Conservation (phyloP, 1,284 basidiomycete genomes). For the Cutaneotrichosporon mucoides region DNA sequence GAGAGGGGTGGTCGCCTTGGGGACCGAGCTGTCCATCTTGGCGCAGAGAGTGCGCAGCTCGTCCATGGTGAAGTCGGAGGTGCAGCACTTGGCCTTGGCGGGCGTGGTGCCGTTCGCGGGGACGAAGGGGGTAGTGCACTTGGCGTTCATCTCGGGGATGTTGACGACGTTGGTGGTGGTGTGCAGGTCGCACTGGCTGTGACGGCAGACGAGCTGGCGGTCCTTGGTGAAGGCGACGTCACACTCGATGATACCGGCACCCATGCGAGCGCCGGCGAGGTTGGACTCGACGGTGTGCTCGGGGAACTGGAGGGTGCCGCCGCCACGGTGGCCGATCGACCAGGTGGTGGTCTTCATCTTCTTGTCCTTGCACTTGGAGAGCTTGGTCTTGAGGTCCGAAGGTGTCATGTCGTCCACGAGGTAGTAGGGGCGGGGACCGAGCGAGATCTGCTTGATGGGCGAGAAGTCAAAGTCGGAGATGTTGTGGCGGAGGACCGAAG, state of each 20-base stretch:
- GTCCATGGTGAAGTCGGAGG: slow-evolving; percentile 20
- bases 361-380: slow-evolving; percentile 11
- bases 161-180: slow-evolving; percentile 21
- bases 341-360: slow-evolving; percentile 1
- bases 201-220: slow-evolving; percentile 23
- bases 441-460: slow-evolving; percentile 15
- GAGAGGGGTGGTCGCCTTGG: slow-evolving; percentile 14
- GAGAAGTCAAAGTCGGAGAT: background rate
- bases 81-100: slow-evolving; percentile 22
- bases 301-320: slow-evolving; percentile 22
- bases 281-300: slow-evolving; percentile 21
- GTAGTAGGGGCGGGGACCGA: slow-evolving; percentile 24
- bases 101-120: slow-evolving; percentile 9
- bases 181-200: slow-evolving; percentile 25
- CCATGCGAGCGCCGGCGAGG: slow-evolving; percentile 21
- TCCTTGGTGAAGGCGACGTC: slow-evolving; percentile 23
- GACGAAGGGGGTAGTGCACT: slow-evolving; percentile 19
- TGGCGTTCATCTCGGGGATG: slow-evolving; percentile 16
- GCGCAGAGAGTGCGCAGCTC: slow-evolving; percentile 21
- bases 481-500: background rate
- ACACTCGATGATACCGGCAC: slow-evolving; percentile 26
- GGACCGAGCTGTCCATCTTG: slow-evolving; percentile 19
- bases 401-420: slow-evolving; percentile 20
- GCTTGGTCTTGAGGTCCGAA: slow-evolving; percentile 19
- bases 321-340: slow-evolving; percentile 20